Base-by-base conservation (phyloP, 371 early-diverging fungal species). In the Choanephora cucurbitarum region DNA sequence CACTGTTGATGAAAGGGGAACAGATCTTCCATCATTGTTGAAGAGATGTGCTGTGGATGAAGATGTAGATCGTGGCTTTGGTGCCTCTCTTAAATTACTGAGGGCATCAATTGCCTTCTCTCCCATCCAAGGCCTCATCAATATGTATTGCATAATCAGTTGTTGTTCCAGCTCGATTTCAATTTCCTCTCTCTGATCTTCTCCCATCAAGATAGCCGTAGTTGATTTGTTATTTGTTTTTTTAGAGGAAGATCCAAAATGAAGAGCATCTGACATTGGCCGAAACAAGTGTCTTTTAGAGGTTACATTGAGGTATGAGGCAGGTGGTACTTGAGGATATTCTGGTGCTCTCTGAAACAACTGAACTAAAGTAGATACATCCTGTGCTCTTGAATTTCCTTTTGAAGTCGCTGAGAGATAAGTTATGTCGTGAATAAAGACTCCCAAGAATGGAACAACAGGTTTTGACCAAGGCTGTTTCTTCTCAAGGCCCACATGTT, bases 371-470 rank as follows among this genome's bases (percentile, higher is more conserved):
- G 62, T 52, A 19, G 80, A 55, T 0, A 82, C 58, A 28, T 69
- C 74, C 46, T 72, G 69, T 15, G 79, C 64, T n/a, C 78, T n/a
- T n/a, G n/a, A n/a, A n/a, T n/a, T 67, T 57, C 56, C 78, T 61
- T 86, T 85, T 37, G 75, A 72, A 2, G 83, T 81, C 0, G 85
- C 86, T n/a, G 74, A 41, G 18, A 89, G 60, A 61, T 91, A 91
- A 1, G 89, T 88, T 7, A 82, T 69, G 58, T 91, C 91, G 67
- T 88, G 88, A n/a, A 89, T 83, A 57, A 85, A 83, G 5, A 86
- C 79, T 14, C 91, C 89, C 13, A 91, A 49, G 62, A 84, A 91
- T 1, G 91, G 91, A 10, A 91, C 80, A 24, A 77, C 74, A 5
- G 91, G 88, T 34, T 81, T 60, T 15, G 55, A 21, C 48, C 62